phyloP scores from a whole-genome alignment of 2,329 filamentous ascomycete genomes.

The Claviceps fusiformis region DNA sequence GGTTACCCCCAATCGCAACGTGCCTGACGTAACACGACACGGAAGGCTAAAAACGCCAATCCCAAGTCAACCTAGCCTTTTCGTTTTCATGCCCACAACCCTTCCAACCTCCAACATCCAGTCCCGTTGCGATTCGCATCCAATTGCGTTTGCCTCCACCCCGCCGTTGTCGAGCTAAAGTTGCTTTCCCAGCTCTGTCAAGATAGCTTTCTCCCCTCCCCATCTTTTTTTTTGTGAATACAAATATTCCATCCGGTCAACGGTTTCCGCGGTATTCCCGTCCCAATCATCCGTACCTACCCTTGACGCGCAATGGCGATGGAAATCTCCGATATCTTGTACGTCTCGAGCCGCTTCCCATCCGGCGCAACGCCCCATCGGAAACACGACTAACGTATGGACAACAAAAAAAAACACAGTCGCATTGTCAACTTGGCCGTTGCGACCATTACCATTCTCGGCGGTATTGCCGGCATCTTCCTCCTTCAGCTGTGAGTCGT shows the following conservation, averaged over 20 bases:
- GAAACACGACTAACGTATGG: slow-evolving; percentile 18
- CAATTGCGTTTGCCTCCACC: slow-evolving; percentile 1
- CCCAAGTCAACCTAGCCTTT: too few species aligned
- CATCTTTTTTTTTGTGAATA: background rate
- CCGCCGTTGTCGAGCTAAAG: background rate
- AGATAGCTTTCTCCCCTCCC: background rate
- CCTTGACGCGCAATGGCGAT: slow-evolving; percentile 32
- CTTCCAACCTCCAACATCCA: background rate
- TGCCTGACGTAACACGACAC: too few species aligned
- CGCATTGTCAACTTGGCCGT: slow-evolving; percentile 89
- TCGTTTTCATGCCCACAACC: background rate
- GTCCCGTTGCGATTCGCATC: slow-evolving; percentile 2
- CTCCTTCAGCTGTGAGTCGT: slow-evolving; percentile 41
- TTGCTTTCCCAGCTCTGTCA: too few species aligned
- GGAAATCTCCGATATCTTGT: slow-evolving; percentile 92
- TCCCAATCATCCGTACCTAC: background rate
- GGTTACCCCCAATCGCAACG: too few species aligned
- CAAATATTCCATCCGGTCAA: background rate
- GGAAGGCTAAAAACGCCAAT: too few species aligned
- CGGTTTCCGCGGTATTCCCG: background rate
- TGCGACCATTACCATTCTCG: slow-evolving; percentile 75
- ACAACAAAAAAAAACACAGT: slow-evolving; percentile 32
- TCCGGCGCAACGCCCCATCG: background rate
- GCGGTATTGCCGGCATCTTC: slow-evolving; percentile 65
- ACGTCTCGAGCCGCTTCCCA: slow-evolving; percentile 23